These are phyloP conservation scores for Blastobotrys chiropterorum DNA, from an alignment of 805 yeast genomes.

Conservation along the genomic window DNA sequence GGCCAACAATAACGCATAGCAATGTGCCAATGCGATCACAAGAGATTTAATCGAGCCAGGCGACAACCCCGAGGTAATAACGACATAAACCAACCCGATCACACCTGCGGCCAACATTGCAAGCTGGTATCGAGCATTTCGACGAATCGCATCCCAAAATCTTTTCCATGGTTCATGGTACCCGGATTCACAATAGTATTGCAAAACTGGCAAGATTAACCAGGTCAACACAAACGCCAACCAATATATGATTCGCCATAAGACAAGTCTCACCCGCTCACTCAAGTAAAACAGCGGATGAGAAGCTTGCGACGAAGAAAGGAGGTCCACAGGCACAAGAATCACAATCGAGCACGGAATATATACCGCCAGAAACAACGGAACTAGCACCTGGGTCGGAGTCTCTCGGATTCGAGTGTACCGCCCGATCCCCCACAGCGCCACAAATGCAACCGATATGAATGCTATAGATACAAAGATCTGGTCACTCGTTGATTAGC, in stretches of 20 bases:
- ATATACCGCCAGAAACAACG: constrained; percentile 54
- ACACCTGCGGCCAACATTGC: constrained; percentile 47
- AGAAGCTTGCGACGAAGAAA: constrained; percentile 42
- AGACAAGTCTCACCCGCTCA: constrained; percentile 40
- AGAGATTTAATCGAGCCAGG: constrained; percentile 55
- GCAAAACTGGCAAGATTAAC: constrained; percentile 65
- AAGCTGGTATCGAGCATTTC: constrained; percentile 56
- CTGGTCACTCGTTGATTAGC: too few relatives aligned
- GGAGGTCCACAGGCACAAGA: constrained; percentile 67
- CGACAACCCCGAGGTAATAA: constrained; percentile 48
- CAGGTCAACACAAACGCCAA: constrained; percentile 72
- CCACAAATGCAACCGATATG: constrained; percentile 25
- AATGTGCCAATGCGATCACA: constrained; percentile 69
- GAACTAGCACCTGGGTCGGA: constrained; percentile 40
- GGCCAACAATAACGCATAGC: constrained; percentile 66
- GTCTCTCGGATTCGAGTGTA: constrained; percentile 33
- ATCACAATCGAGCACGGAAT: constrained; percentile 72
- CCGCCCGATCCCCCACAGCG: constrained; percentile 33
- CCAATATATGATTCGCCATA: constrained; percentile 81
- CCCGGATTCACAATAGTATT: constrained; percentile 69
- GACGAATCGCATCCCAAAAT: constrained; percentile 50
- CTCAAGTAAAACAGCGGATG: constrained; percentile 44
- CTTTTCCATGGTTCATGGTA: constrained; percentile 43
- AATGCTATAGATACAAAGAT: constrained; percentile 26
- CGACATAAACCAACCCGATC: constrained; percentile 53